Conservation (phyloP, 306 rosid genomes). For the Argentina anserina region DNA sequence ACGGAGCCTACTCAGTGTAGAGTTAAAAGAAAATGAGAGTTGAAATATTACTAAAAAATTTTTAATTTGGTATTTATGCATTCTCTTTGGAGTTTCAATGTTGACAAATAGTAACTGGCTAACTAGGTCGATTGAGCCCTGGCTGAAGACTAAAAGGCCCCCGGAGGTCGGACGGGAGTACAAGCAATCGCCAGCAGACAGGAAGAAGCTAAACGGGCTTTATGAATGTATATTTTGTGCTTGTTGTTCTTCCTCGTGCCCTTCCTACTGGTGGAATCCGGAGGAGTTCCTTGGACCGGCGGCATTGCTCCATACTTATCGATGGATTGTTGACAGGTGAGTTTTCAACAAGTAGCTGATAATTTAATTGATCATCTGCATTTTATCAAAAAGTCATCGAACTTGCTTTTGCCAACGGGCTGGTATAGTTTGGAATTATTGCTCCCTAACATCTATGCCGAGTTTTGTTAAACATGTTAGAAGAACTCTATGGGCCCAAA, state of each 20-base stretch:
- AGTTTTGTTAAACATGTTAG: no score
- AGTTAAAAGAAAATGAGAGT: background rate
- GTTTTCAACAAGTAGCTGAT: background rate
- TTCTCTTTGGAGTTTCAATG: background rate
- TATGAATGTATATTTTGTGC: slow-evolving; percentile 47
- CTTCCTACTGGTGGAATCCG: slow-evolving; percentile 52
- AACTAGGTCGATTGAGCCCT: slow-evolving; percentile 39
- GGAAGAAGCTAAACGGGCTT: slow-evolving; percentile 39
- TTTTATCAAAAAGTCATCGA: background rate
- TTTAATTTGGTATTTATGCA: background rate
- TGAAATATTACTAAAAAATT: background rate
- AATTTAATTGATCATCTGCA: background rate
- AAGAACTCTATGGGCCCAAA: background rate
- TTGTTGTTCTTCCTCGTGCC: slow-evolving; percentile 41
- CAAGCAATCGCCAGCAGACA: slow-evolving; percentile 30
- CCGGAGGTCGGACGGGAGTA: slow-evolving; percentile 29
- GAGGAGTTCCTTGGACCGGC: slow-evolving; percentile 39
- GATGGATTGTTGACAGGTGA: slow-evolving; percentile 36
- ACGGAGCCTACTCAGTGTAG: background rate
- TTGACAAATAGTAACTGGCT: background rate
- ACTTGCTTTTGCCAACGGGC: background rate
- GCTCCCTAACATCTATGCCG: background rate
- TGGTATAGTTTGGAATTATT: background rate
- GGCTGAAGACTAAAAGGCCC: slow-evolving; percentile 36
- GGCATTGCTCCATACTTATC: slow-evolving; percentile 34